These are phyloP conservation scores for Phaeolepiota aurea DNA, from an alignment of 768 basidiomycete genomes.

Conservation along the genomic window DNA sequence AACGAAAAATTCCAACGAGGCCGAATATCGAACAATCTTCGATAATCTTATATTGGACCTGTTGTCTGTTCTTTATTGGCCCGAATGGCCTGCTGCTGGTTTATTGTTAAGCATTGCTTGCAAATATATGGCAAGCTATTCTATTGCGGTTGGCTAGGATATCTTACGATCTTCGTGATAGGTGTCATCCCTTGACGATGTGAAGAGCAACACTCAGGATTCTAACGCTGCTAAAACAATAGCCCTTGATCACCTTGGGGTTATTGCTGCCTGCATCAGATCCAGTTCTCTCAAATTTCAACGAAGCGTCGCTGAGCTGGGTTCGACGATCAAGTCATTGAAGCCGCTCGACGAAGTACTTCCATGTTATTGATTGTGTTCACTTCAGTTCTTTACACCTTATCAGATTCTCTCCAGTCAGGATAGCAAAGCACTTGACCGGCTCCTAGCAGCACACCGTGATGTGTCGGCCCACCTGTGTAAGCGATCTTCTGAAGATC, in stretches of 20 bases:
- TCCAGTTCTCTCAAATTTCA: slow-evolving; percentile 43
- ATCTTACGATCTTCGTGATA: slow-evolving; percentile 17
- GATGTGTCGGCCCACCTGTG: slow-evolving; percentile 60
- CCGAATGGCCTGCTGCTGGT: slow-evolving; percentile 94
- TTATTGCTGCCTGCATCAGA: slow-evolving; percentile 81
- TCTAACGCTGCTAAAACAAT: slow-evolving; percentile 82
- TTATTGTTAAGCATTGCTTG: slow-evolving; percentile 73
- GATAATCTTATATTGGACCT: slow-evolving; percentile 88
- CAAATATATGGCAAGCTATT: slow-evolving; percentile 67
- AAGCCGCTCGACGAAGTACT: slow-evolving; percentile 70
- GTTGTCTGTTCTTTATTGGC: slow-evolving; percentile 83
- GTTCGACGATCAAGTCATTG: slow-evolving; percentile 27
- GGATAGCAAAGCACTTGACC: slow-evolving; percentile 45
- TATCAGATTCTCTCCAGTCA: slow-evolving; percentile 44
- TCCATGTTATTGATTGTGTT: not conserved
- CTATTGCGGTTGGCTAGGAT: not conserved
- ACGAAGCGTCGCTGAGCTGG: slow-evolving; percentile 16
- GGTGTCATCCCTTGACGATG: slow-evolving; percentile 80
- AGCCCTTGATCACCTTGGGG: slow-evolving; percentile 88
- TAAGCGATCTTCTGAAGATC: slow-evolving; percentile 69
- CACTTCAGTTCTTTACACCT: not conserved
- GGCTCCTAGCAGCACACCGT: slow-evolving; percentile 52
- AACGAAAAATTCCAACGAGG: slow-evolving; percentile 88
- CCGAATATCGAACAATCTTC: slow-evolving; percentile 88
- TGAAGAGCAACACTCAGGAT: slow-evolving; percentile 65